Conservation (phyloP, 192 early-diverging fungal species). For the Linnemannia schmuckeri region DNA sequence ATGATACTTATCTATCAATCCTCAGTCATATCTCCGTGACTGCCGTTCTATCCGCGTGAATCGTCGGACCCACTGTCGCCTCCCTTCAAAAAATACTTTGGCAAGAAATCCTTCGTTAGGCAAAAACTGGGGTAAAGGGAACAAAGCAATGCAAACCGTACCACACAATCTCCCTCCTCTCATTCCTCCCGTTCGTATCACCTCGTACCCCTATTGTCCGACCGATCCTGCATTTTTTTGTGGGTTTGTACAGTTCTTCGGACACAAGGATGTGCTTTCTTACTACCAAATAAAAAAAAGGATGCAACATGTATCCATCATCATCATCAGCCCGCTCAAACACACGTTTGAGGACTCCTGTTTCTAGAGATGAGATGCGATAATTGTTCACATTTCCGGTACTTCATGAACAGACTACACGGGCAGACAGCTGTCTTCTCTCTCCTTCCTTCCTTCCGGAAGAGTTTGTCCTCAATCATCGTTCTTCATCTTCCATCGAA, state of each 20-base stretch:
- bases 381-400: background rate
- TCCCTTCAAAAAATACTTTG: background rate
- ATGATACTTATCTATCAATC: background rate
- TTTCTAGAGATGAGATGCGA: conserved; percentile 14
- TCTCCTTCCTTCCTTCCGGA: no score
- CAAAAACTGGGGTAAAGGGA: conserved; percentile 5
- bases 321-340: background rate
- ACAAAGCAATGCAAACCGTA: background rate
- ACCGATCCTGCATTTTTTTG: no score
- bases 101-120: background rate
- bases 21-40: background rate
- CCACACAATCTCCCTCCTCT: no score
- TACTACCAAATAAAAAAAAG: background rate
- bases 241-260: no score
- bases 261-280: background rate
- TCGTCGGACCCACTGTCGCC: background rate
- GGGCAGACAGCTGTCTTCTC: no score
- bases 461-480: no score
- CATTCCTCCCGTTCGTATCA: no score
- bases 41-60: background rate
- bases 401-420: no score
- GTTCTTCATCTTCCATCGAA: no score
- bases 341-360: background rate
- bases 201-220: no score
- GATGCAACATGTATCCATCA: background rate